phyloP scores from a whole-genome alignment of 2,329 filamentous ascomycete species.

The Ceratocystis alfenasii region DNA sequence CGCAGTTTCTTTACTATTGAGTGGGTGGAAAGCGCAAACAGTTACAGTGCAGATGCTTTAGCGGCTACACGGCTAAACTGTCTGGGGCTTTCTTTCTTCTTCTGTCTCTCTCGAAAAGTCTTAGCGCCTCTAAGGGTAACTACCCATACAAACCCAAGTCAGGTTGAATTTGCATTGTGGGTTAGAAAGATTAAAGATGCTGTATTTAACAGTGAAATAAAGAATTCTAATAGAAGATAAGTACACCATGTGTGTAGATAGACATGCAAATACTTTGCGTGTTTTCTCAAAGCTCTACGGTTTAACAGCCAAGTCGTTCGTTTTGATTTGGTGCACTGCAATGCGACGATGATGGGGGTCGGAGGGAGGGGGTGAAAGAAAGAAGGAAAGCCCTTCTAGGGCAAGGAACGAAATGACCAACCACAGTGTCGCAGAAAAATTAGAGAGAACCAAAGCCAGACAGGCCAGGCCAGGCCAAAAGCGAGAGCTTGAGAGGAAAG shows the following conservation, averaged over 20 bases:
- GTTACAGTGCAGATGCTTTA: neutral
- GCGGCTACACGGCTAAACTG: conserved; percentile 3
- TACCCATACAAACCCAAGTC: neutral
- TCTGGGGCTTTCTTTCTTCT: neutral
- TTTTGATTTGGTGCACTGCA: neutral
- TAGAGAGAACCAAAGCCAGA: neutral
- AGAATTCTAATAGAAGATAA: no score
- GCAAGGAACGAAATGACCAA: conserved; percentile 6
- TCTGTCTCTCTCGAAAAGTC: neutral
- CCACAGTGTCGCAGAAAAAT: conserved; percentile 6
- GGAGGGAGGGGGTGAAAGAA: neutral
- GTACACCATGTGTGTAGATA: no score
- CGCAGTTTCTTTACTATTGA: conserved; percentile 11
- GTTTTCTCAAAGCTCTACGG: neutral
- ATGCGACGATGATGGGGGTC: neutral
- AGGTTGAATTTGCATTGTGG: neutral
- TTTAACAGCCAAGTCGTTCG: neutral
- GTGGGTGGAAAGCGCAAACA: conserved; percentile 11
- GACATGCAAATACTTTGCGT: neutral
- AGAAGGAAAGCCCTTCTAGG: neutral
- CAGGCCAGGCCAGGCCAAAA: neutral
- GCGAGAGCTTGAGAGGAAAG: neutral
- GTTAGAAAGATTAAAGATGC: no score
- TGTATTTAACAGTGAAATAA: no score
- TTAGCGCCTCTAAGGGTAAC: conserved; percentile 3